Evolutionary conservation across 2,329 filamentous ascomycete species (phyloP), one percentile per base, ranked within the genome.

Genomic region (Phoma sp.): DNA sequence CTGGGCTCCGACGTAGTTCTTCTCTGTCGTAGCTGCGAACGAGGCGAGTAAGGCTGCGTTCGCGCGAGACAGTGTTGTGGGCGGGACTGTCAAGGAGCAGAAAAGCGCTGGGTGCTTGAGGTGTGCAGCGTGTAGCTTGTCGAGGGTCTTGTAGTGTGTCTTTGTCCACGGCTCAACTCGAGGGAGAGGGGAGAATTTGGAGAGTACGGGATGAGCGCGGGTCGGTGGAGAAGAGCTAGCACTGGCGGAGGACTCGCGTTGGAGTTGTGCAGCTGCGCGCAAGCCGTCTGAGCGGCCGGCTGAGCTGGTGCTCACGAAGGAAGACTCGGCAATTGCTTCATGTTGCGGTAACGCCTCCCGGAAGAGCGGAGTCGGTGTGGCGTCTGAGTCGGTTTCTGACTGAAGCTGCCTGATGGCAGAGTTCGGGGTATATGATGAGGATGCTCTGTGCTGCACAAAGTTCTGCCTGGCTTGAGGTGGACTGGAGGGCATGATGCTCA

Each of bases 101-200:
- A 77, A 76, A 36, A 73, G 62, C 0, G 61, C 45, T 1, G 70
- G 71, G 23, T 71, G 59, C 14, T 67, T 68, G 38, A 71, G 67
- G 56, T 72, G 68, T 15, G 63, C 59, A 20, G 67, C 56, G 59
- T 70, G 76, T 7, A 77, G 65, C 12, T 59, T 57, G 55, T 77
- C 73, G 29, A 77, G 68, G 4, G 65, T 64, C 21, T 72, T 72
- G 62, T 74, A 77, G 56, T 77, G 75, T 0, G 74, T 75, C 32
- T 71, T 71, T 28, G 74, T 76, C 72, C 74, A 77, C 4, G 75
- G 74, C 36, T 74, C 67, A 15, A 72, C 33, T 23, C 66, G 68
- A 7, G 75, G 75, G 1, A 77, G 62, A 7, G 62, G 59, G 5
- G 59, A 42, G 42, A 69, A 62, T 34, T 66, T 62, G 12, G 58